Conservation (phyloP, 2,329 filamentous ascomycete genomes). For the Phyllosticta paracitricarpa region DNA sequence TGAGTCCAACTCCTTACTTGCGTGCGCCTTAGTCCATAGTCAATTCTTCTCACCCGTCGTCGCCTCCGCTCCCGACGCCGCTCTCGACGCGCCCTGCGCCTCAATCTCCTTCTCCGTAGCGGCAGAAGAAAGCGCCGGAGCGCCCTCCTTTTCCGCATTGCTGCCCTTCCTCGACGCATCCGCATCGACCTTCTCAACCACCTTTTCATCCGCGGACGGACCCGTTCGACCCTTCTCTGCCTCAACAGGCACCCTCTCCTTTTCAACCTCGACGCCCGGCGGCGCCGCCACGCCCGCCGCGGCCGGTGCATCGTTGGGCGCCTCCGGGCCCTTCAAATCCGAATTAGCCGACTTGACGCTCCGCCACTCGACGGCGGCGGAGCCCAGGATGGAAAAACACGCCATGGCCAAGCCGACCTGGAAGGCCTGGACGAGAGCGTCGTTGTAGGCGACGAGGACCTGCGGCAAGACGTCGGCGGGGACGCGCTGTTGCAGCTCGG, state of each 20-base stretch:
- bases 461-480: constrained; percentile 45
- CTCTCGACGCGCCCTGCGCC: not conserved
- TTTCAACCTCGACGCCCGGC: not conserved
- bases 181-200: not conserved
- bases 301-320: not conserved
- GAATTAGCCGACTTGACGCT: constrained; percentile 49
- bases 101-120: not conserved
- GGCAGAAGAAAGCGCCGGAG: not conserved
- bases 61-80: not conserved
- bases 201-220: not conserved
- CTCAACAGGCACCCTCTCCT: not conserved
- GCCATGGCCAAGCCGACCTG: constrained; percentile 48
- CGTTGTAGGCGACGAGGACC: constrained; percentile 49
- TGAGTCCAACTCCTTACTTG: too few relatives aligned
- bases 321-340: not conserved
- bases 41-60: not conserved
- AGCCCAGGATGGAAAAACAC: constrained; percentile 44
- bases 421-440: constrained; percentile 48
- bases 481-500: constrained; percentile 21
- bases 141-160: not conserved
- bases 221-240: not conserved
- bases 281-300: not conserved
- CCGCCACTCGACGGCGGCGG: constrained; percentile 52
- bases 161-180: not conserved
- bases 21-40: too few relatives aligned